A percentile compares a stretch with the other conserved stretches of the same genome.
phyloP scores from a whole-genome alignment of 805 yeast genomes.

The Yarrowia sp. region DNA sequence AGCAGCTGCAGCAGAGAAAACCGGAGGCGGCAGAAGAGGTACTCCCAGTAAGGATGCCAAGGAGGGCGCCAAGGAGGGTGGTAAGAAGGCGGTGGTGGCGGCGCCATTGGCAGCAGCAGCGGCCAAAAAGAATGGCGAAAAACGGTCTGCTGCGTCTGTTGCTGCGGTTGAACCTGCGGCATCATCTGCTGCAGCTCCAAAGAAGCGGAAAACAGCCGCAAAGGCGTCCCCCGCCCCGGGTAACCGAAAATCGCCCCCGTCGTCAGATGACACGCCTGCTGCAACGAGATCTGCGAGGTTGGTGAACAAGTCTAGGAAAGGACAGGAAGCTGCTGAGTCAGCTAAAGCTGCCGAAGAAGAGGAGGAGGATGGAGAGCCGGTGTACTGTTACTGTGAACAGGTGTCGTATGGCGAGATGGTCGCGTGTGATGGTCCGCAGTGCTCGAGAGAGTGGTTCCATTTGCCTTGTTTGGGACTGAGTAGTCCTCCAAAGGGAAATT shows the following conservation, averaged over 20 bases:
- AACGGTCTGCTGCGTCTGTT: background rate
- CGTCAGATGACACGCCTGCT: conserved; percentile 21
- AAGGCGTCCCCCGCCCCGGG: conserved; percentile 5
- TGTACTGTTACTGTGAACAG: conserved; percentile 94
- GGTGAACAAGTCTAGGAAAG: conserved; percentile 24
- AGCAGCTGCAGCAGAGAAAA: conserved; percentile 32
- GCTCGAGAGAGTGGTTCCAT: conserved; percentile 95
- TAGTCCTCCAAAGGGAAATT: conserved; percentile 80
- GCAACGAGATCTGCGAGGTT: background rate
- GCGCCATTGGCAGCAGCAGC: background rate
- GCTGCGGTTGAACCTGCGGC: background rate
- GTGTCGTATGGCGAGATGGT: conserved; percentile 99
- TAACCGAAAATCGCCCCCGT: conserved; percentile 8
- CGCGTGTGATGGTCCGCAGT: conserved; percentile 93
- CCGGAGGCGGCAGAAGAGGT: conserved; percentile 12
- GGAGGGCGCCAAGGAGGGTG: conserved; percentile 17
- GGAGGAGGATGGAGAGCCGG: conserved; percentile 59
- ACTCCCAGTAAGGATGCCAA: conserved; percentile 2
- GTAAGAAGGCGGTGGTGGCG: background rate
- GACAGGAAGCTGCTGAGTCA: conserved; percentile 10
- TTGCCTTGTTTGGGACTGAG: conserved; percentile 86
- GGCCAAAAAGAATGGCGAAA: conserved; percentile 3
- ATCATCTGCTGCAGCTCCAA: background rate
- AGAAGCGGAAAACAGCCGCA: conserved; percentile 4
- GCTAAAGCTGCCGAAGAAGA: conserved; percentile 30